phyloP scores from a whole-genome alignment of 164 flowering plant genomes.

The Cinnamomum micranthum region DNA sequence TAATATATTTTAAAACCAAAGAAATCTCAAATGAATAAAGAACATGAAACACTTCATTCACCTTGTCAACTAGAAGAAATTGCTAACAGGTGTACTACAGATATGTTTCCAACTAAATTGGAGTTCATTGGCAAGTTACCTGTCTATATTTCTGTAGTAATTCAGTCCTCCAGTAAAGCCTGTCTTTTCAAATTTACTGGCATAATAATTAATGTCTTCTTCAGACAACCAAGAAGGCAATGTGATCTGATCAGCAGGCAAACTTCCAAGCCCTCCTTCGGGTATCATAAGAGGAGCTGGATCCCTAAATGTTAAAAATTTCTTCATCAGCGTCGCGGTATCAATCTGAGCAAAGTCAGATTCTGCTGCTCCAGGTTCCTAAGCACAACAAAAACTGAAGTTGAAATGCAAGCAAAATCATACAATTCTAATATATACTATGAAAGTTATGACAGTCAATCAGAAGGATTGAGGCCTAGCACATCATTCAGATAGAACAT shows the following conservation, averaged over 20 bases:
- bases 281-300: slow-evolving; percentile 37
- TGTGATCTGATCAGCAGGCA: slow-evolving; percentile 21
- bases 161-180: slow-evolving; percentile 54
- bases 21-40: background rate
- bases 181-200: slow-evolving; percentile 41
- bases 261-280: slow-evolving; percentile 34
- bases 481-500: too few species aligned
- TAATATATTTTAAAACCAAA: background rate
- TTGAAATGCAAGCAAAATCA: background rate
- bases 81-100: too few species aligned
- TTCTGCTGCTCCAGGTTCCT: slow-evolving; percentile 59
- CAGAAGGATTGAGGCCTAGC: too few species aligned
- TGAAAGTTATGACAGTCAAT: too few species aligned
- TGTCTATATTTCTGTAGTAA: slow-evolving; percentile 50
- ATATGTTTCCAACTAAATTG: background rate
- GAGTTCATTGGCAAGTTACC: slow-evolving; percentile 25
- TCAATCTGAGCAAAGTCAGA: slow-evolving; percentile 43
- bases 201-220: slow-evolving; percentile 43
- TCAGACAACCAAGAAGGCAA: slow-evolving; percentile 54
- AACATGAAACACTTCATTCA: too few species aligned
- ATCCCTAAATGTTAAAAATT: slow-evolving; percentile 24
- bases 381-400: background rate
- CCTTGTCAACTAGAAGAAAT: too few species aligned
- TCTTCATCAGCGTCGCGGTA: slow-evolving; percentile 39
- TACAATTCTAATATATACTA: too few species aligned